These are phyloP conservation scores for Prunus padus DNA, from an alignment of 306 rosid genomes.

Conservation along the genomic window DNA sequence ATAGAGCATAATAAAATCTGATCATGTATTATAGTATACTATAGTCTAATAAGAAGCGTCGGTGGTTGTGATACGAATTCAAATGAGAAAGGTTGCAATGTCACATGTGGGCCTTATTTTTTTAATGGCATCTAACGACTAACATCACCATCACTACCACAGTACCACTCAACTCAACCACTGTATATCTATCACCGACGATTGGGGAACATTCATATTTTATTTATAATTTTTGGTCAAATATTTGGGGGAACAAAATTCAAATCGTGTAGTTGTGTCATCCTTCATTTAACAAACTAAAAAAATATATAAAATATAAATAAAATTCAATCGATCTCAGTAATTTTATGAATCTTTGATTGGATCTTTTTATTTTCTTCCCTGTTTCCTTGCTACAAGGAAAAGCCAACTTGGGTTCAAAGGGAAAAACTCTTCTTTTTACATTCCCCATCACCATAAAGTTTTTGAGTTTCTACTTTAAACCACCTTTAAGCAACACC, in stretches of 20 bases:
- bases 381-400: neutral
- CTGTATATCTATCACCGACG: neutral
- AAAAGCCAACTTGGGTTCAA: neutral
- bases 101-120: constrained; percentile 11
- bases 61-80: constrained; percentile 15
- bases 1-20: too few species aligned
- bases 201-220: constrained; percentile 8
- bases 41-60: constrained; percentile 6
- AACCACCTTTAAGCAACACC: neutral
- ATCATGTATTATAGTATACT: too few species aligned
- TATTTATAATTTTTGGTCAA: neutral
- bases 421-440: neutral
- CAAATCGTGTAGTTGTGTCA: neutral
- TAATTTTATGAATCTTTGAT: neutral
- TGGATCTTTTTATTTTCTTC: neutral
- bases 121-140: neutral
- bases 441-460: neutral
- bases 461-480: neutral
- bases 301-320: too few species aligned
- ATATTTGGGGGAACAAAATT: neutral
- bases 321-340: neutral
- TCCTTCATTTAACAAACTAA: neutral
- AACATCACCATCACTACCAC: neutral
- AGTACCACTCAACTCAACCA: neutral
- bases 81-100: neutral